Evolutionary conservation across 192 early-diverging fungal genomes (phyloP).

Genomic region (Mortierella hygrophila): DNA sequence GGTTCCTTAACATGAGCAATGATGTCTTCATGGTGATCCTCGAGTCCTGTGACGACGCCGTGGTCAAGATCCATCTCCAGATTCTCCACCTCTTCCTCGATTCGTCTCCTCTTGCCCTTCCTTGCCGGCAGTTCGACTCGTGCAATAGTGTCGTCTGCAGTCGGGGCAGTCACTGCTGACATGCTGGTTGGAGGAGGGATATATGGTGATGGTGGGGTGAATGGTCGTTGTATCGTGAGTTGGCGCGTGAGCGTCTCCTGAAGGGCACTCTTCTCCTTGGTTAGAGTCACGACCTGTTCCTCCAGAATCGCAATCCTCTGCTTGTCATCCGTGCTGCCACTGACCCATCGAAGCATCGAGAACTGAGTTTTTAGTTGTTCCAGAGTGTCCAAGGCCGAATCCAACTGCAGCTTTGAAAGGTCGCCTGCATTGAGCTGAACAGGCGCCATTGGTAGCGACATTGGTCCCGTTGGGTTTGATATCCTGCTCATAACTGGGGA

Average conservation of each 20-base stretch:
- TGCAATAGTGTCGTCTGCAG: slow-evolving; percentile 2
- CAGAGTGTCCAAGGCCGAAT: slow-evolving; percentile 18
- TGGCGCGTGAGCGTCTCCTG: neutral
- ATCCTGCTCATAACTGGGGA: neutral
- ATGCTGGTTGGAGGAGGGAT: neutral
- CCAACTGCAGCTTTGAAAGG: slow-evolving; percentile 11
- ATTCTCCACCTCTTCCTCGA: neutral
- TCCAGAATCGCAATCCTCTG: slow-evolving; percentile 4
- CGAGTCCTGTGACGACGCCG: neutral
- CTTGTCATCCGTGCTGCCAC: slow-evolving; percentile 6
- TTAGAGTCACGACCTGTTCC: slow-evolving; percentile 23
- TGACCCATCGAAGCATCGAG: slow-evolving; percentile 24
- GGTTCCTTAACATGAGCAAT: neutral
- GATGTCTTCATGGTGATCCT: neutral
- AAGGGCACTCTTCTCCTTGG: slow-evolving; percentile 22
- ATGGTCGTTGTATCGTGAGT: neutral
- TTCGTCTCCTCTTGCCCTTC: neutral
- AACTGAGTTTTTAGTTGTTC: slow-evolving; percentile 37
- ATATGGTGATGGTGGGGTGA: neutral
- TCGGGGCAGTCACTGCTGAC: neutral
- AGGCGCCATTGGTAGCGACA: neutral
- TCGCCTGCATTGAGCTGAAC: neutral
- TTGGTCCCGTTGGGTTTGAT: neutral
- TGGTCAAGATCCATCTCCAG: neutral
- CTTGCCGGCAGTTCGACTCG: neutral